phyloP scores from a whole-genome alignment of 2,329 filamentous ascomycete species.

The Aurifilum marmelostoma region DNA sequence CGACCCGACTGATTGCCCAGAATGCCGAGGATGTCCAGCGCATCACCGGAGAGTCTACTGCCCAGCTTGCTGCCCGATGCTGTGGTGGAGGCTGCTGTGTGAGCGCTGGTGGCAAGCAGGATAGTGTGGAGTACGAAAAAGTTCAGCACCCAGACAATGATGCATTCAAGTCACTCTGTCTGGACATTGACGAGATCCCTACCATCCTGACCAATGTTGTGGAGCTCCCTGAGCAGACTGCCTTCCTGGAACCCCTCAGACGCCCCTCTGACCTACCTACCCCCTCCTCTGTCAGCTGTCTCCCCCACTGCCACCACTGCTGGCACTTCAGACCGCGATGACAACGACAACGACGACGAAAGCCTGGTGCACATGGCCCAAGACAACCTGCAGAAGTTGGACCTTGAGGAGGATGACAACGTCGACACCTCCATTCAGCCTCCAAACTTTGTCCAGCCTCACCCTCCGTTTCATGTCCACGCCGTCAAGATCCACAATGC shows the following conservation, averaged over 20 bases:
- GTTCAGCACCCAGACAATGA: slow-evolving; percentile 74
- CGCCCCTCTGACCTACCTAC: slow-evolving; percentile 41
- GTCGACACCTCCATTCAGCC: slow-evolving; percentile 70
- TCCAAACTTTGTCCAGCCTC: slow-evolving; percentile 88
- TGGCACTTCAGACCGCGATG: slow-evolving; percentile 43
- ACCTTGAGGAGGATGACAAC: slow-evolving; percentile 39
- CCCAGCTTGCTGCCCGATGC: slow-evolving; percentile 64
- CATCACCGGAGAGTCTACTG: slow-evolving; percentile 66
- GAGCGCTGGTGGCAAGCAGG: slow-evolving; percentile 48
- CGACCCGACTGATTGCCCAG: slow-evolving; percentile 68
- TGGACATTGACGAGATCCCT: slow-evolving; percentile 77
- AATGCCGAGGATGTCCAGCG: slow-evolving; percentile 64
- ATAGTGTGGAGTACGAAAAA: slow-evolving; percentile 55
- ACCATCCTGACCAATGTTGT: slow-evolving; percentile 72
- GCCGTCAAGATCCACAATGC: slow-evolving; percentile 84
- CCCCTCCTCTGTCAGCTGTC: slow-evolving; percentile 54
- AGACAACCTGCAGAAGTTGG: slow-evolving; percentile 34
- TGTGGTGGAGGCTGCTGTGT: slow-evolving; percentile 69
- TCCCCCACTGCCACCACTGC: slow-evolving; percentile 40
- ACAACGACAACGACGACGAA: slow-evolving; percentile 41
- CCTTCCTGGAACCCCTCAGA: slow-evolving; percentile 67
- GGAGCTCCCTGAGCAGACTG: slow-evolving; percentile 74
- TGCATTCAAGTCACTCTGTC: slow-evolving; percentile 77
- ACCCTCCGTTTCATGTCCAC: slow-evolving; percentile 90
- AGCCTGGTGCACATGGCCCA: slow-evolving; percentile 30